Evolutionary conservation across 2,329 filamentous ascomycete genomes (phyloP).

Genomic region (Hymenoscyphus salicellus): DNA sequence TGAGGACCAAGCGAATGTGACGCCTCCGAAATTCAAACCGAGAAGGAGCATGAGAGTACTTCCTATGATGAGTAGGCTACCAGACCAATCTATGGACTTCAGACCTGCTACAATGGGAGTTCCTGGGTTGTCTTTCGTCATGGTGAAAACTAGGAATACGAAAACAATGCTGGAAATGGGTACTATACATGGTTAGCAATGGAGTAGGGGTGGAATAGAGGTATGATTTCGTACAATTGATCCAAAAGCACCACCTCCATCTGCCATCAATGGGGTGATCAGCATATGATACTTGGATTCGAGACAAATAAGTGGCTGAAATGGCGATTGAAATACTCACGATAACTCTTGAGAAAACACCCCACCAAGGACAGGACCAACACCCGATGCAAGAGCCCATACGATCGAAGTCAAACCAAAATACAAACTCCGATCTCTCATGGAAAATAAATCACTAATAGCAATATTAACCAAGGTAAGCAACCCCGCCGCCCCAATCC

Average conservation of each 20-base stretch:
- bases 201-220: background rate
- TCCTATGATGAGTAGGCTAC: conserved; percentile 59
- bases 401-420: conserved; percentile 56
- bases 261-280: background rate
- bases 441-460: conserved; percentile 53
- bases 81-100: conserved; percentile 59
- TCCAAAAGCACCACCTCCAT: conserved; percentile 56
- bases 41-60: conserved; percentile 84
- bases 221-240: conserved; percentile 9
- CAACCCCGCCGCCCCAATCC: conserved; percentile 51
- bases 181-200: conserved; percentile 12
- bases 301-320: background rate
- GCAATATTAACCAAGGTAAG: conserved; percentile 52
- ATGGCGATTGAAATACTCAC: background rate
- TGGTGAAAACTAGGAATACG: conserved; percentile 56
- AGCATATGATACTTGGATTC: no score
- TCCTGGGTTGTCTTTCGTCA: conserved; percentile 64
- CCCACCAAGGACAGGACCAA: conserved; percentile 66
- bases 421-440: conserved; percentile 45
- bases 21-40: conserved; percentile 80
- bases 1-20: conserved; percentile 58
- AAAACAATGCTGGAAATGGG: conserved; percentile 38
- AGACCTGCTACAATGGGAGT: conserved; percentile 61
- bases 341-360: conserved; percentile 59
- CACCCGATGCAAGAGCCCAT: conserved; percentile 62